These are phyloP conservation scores for Tephrocybe rancida DNA, from an alignment of 768 basidiomycete genomes.

Conservation along the genomic window DNA sequence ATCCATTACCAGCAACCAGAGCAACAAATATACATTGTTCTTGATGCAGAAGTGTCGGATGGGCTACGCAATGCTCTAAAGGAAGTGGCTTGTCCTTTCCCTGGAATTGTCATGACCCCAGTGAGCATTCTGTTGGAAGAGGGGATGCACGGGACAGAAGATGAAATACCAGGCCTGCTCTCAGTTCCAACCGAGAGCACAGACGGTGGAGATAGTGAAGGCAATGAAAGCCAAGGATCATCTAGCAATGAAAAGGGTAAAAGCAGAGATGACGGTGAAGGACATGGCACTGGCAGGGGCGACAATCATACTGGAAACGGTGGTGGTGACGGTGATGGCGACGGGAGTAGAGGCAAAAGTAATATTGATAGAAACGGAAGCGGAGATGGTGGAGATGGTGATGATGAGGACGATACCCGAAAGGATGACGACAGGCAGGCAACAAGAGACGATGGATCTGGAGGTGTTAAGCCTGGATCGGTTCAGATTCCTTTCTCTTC, in stretches of 20 bases:
- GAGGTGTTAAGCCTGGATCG: background rate
- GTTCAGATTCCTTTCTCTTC: background rate
- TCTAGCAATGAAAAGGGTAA: background rate
- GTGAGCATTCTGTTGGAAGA: no score
- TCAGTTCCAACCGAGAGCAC: no score
- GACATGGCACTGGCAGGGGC: no score
- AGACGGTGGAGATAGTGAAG: no score
- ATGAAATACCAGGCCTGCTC: no score
- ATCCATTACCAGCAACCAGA: background rate
- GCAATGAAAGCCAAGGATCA: background rate
- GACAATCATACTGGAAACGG: background rate
- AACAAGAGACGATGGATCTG: background rate
- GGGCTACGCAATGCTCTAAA: background rate
- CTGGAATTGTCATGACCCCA: no score
- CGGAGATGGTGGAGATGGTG: background rate
- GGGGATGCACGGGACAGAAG: no score
- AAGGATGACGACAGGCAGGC: no score
- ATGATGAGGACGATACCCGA: no score
- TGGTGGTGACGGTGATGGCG: background rate
- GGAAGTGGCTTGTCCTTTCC: no score
- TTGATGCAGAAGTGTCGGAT: background rate
- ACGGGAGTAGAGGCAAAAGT: background rate
- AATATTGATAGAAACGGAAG: background rate
- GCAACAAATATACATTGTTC: background rate
- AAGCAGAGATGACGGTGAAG: no score